Evolutionary conservation across 2,329 filamentous ascomycete species (phyloP), one percentile per base, ranked within the genome.

Genomic region (Claviceps cyperi): DNA sequence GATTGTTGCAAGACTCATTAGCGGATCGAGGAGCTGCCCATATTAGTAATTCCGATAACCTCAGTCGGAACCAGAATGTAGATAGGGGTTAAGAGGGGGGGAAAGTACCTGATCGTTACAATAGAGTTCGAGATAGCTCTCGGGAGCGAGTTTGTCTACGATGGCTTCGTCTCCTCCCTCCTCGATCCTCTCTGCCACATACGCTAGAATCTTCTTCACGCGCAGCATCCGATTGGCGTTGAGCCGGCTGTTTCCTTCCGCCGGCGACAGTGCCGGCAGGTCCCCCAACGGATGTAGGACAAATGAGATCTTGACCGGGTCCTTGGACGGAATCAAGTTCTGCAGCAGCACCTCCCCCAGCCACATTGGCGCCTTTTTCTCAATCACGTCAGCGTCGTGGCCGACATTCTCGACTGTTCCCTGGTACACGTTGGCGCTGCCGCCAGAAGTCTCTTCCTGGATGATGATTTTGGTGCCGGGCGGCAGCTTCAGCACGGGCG

Each of bases 171-270:
- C 74, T 0, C 76, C 70, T n/a, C 75, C 74, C 7, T 79, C 75
- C 58, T 97, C 91, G 51, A 98, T 91, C 50, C 90, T 78, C 66
- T 98, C 92, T 1, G 89, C 87, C 17, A 98, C 80, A 60, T 98
- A 98, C 0, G 82, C 80, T 51, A 97, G 69, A 21, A 98, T 92
- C 72, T 98, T 98, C 69, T 88, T 91, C 3, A 94, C 88, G 45
- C 92, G 80, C 47, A 98, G 74, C 92, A 98, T 97, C 50, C 91
- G 80, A 62, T 97, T 98, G 11, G 92, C 92, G 63, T 97, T 98
- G 48, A 98, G 75, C 22, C 92, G 83, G 56, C 90, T 91, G 64
- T 91, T 94, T 48, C 83, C 84, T 61, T 94, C 89, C 4, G 80
- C 67, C 22, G 81, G 78, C 35, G 84, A 78, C 47, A 96, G 84